These are phyloP conservation scores for Nelumbo lutea DNA, from an alignment of 164 flowering plant genomes.

Conservation along the genomic window DNA sequence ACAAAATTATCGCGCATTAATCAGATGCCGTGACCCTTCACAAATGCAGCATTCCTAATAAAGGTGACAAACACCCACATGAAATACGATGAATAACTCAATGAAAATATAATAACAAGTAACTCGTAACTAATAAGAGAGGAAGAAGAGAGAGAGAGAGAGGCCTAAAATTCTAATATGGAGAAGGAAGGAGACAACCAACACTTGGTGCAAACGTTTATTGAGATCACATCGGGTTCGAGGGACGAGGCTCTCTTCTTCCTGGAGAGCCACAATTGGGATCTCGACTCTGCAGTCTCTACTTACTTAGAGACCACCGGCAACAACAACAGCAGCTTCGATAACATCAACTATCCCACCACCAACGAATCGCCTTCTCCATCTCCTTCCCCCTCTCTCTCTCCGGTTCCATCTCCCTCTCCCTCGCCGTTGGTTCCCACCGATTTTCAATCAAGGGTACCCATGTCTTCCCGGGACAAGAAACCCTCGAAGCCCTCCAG, in stretches of 20 bases:
- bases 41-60: too few relatives aligned
- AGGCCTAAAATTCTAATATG: background rate
- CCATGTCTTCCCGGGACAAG: conserved; percentile 34
- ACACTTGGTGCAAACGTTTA: conserved; percentile 13
- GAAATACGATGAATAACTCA: too few relatives aligned
- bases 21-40: too few relatives aligned
- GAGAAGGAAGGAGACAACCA: background rate
- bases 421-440: too few relatives aligned
- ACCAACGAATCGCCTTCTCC: background rate
- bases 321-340: background rate
- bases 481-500: conserved; percentile 50
- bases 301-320: conserved; percentile 18
- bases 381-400: background rate
- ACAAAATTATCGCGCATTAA: too few relatives aligned
- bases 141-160: background rate
- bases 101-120: background rate
- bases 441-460: too few relatives aligned
- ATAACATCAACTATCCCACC: background rate
- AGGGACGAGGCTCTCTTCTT: conserved; percentile 23
- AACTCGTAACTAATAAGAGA: background rate
- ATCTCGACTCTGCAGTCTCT: conserved; percentile 20
- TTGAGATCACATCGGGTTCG: conserved; percentile 18
- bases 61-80: too few relatives aligned
- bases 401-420: background rate
- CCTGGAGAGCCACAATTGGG: conserved; percentile 20